A percentile compares a stretch with the other conserved stretches of the same genome.
These are phyloP conservation scores for Chytridiales sp. DNA, from an alignment of 371 early-diverging fungal species.

Conservation along the genomic window DNA sequence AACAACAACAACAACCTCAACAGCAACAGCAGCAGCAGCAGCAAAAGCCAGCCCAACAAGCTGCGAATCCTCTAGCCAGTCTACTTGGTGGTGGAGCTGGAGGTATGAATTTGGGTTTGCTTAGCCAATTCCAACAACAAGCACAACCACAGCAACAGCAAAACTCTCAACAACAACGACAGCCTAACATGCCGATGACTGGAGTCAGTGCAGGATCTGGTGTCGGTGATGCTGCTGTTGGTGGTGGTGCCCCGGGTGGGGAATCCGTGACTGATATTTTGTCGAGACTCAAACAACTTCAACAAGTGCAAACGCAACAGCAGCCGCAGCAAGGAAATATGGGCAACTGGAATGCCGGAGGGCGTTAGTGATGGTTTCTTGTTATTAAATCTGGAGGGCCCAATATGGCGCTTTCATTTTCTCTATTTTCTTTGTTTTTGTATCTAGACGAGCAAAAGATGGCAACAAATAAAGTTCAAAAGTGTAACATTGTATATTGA, in stretches of 20 bases:
- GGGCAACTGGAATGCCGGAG: neutral
- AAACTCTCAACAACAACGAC: conserved; percentile 9
- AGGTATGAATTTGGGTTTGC: conserved; percentile 2
- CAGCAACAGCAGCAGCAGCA: conserved; percentile 10
- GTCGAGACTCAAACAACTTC: conserved; percentile 29
- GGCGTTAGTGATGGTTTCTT: no score
- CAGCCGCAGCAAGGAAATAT: conserved; percentile 5
- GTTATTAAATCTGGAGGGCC: no score
- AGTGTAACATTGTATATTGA: no score
- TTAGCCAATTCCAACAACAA: conserved; percentile 3
- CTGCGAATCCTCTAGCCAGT: neutral
- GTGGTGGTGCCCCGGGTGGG: conserved; percentile 1
- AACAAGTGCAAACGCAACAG: conserved; percentile 33
- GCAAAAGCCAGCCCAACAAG: neutral
- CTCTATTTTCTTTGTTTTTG: no score
- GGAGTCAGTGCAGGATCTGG: neutral
- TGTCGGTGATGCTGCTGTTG: conserved; percentile 6
- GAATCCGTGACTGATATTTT: conserved; percentile 29
- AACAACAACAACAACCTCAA: neutral
- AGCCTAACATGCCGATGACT: neutral
- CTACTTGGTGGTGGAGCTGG: conserved; percentile 5
- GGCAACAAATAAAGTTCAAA: no score
- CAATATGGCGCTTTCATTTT: no score
- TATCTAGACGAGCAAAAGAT: no score
- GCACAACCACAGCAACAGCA: conserved; percentile 1